Evolutionary conservation across 2,329 filamentous ascomycete species (phyloP).

Genomic region (Harringtonia lauricola): DNA sequence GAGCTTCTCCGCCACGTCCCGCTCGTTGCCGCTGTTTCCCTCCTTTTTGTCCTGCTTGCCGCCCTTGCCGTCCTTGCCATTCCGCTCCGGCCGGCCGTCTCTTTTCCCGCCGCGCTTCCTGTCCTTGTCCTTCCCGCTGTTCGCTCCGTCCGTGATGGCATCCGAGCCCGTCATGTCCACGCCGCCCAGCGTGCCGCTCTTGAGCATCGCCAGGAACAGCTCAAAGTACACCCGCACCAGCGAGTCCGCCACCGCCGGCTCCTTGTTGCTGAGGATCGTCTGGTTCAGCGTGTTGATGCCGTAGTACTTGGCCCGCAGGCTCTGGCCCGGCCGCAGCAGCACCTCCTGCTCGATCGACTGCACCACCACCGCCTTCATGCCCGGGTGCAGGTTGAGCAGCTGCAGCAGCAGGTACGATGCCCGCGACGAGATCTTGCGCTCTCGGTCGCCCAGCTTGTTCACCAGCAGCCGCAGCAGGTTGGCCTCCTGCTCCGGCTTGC

Average conservation of each 20-base stretch:
- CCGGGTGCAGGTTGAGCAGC: conserved; percentile 74
- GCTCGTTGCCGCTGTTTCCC: conserved; percentile 30
- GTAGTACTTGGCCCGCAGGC: conserved; percentile 83
- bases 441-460: conserved; percentile 92
- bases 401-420: conserved; percentile 92
- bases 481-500: conserved; percentile 94
- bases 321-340: conserved; percentile 78
- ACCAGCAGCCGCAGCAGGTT: conserved; percentile 85
- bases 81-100: too few species aligned
- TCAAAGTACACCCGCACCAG: conserved; percentile 88
- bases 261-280: conserved; percentile 78
- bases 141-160: conserved; percentile 11
- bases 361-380: conserved; percentile 88
- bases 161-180: conserved; percentile 27
- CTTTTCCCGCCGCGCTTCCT: conserved; percentile 21
- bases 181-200: conserved; percentile 37
- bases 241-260: conserved; percentile 68
- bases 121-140: conserved; percentile 19
- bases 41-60: conserved; percentile 21
- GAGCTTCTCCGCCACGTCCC: conserved; percentile 79
- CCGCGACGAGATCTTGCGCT: conserved; percentile 89
- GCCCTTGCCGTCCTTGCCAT: conserved; percentile 12
- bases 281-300: conserved; percentile 95
- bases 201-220: conserved; percentile 73
- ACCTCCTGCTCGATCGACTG: conserved; percentile 78